Evolutionary conservation across 2,329 filamentous ascomycete species (phyloP), one percentile per base, ranked within the genome.

Genomic region (Fusarium sp.): DNA sequence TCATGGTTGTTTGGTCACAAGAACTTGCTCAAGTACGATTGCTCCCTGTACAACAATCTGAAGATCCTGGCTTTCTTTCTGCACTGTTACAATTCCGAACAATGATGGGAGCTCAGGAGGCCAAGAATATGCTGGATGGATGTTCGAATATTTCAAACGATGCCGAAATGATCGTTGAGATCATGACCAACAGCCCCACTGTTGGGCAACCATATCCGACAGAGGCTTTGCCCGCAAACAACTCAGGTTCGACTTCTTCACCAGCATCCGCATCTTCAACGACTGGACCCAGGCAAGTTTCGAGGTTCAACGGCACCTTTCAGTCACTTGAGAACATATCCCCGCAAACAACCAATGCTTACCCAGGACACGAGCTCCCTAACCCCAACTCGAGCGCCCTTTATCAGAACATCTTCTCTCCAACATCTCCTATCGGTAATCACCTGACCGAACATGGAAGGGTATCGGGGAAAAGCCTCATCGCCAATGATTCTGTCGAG

Each of bases 351-450:
- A 88, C 84, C 62, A 81, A 81, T 40, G 79, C 82, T 50, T 81
- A 82, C 67, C 84, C 74, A n/a, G 67, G 83, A 56, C 85, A 82
- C 61, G 88, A 91, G 62, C 83, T 91, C 47, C 81, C 86, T n/a
- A 84, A 85, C 50, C 82, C 85, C 5, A 88, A 89, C 31, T 79
- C 81, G 6, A 84, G 77, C 74, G 76, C 80, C 17, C 81, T 84
- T 59, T 88, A 88, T 69, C 87, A 89, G 67, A 88, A 82, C 63
- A 79, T 92, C 25, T 94, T 93, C 78, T 91, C 90, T 14, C 88
- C 90, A 1, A 90, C 91, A 69, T 93, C 91, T 8, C 91, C 91
- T 2, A 89, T 93, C 54, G 89, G 88, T 40, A 91, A 89, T 73
- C 87, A 90, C 52, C 82, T 91, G n/a, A 82, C 82, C n/a, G 88